Base-by-base conservation (phyloP, 192 early-diverging fungal species). In the Bifiguratus adelaidae region DNA sequence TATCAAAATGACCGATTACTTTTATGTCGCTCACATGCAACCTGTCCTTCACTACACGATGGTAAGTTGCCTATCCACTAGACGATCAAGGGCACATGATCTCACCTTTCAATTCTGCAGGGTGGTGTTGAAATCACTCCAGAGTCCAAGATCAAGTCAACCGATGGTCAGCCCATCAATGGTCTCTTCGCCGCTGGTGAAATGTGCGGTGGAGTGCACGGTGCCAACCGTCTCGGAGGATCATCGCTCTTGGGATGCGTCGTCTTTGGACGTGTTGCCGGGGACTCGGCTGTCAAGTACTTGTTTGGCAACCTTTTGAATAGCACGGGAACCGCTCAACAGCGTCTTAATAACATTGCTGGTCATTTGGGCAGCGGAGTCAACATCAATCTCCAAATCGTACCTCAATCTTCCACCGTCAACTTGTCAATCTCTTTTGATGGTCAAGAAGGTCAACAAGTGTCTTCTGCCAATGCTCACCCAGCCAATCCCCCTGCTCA, bases 181-280 rank as follows among this genome's bases (percentile, higher is more conserved):
- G 91, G 91, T 59, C 68, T 92, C 36, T 85, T 88, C 53, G 93
- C 86, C 22, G 81, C 84, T 50, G 91, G 93, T 63, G 93, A 96
- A 65, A 84, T 96, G 59, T 86, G 87, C 41, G 92, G 92, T 56
- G 92, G 92, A 60, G 86, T 96, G 26, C 92, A 96, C 56, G 92
- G 92, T 34, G 91, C 90, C 47, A 96, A 95, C 74, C 89, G 92
- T 63, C 82, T 96, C 15, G 93, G 85, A 52, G 93, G 93, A 35
- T 85, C 83, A 41, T 94, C 90, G 24, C 69, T 96, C n/a, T 68
- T 96, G 36, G 91, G 87, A 40, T 96, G 93, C 57, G 91, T 94
- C 11, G 93, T 96, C 34, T 96, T 83, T 73, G 93, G 93, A 20
- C 85, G 93, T 55, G 89, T 91, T 36, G 88, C 93, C 43, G 93